Evolutionary conservation across 345 rosid genomes (phyloP), one percentile per base, ranked within the genome.

Genomic region (Eucalyptus polyanthemos): DNA sequence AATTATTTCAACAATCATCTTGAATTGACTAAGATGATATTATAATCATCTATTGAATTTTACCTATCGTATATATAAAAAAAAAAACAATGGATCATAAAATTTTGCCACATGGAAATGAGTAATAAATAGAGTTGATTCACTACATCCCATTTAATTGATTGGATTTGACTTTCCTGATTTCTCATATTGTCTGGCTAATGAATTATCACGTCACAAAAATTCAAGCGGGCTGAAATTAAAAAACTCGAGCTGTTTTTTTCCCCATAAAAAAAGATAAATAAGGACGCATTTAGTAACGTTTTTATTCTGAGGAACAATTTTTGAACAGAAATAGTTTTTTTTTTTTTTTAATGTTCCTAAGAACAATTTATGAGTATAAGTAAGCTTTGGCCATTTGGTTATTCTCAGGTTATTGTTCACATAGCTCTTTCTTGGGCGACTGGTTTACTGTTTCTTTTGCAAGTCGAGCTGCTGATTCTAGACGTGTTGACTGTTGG

Each of bases 301-400:
- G 0, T 50, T 50, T 50, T 0, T 50, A 15, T 50, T 15, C 0
- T 14, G 51, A 15, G 0, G 19, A 14, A 50, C 1, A 14, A 50
- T 50, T 50, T 15, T 50, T 14, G 7, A 50, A 50, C 0, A 50
- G 0, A 50, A 50, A 50, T 50, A 50, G 17, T 50, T 50, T 5
- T 50, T 49, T 50, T 1, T 50, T 50, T 5, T 50, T 0, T 49
- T 49, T 50, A 4, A 2, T 47, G 49, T 47, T 49, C 6, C 6
- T 50, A 50, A 1, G 53, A 50, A 50, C 53, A 50, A 50, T 50
- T 50, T 50, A 14, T 50, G 51, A 50, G 50, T 50, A 50, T 50
- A 50, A 50, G 50, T 44, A 7, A 44, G 45, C 44, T 42, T 42
- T 42, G 44, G 44, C 44, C 44, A 42, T 42, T 42, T 42, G 44